Evolutionary conservation across 2,329 filamentous ascomycete genomes (phyloP).

Genomic region (Diaporthe australafricana): DNA sequence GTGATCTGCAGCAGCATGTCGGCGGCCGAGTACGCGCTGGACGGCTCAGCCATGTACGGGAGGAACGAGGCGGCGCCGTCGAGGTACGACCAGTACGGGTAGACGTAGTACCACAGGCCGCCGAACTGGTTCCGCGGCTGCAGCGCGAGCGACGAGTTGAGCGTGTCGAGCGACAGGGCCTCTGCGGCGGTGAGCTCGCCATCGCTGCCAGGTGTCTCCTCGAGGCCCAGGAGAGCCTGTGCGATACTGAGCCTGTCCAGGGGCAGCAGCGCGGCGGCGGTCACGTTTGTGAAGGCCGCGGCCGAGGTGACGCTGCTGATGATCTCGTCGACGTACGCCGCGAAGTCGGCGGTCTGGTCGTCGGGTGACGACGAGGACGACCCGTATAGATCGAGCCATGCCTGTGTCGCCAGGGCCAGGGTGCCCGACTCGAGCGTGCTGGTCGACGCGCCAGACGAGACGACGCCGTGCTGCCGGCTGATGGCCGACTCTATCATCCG

Average conservation of each 20-base stretch:
- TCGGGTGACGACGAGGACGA: neutral
- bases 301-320: conserved; percentile 53
- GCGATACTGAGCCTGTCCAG: conserved; percentile 36
- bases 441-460: conserved; percentile 32
- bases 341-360: neutral
- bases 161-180: conserved; percentile 15
- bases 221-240: conserved; percentile 18
- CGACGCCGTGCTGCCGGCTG: conserved; percentile 32
- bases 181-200: conserved; percentile 10
- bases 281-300: conserved; percentile 47
- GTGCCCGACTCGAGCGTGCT: conserved; percentile 35
- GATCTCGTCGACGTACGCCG: conserved; percentile 46
- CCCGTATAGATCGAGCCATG: conserved; percentile 31
- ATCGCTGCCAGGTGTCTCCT: neutral
- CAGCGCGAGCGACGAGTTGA: conserved; percentile 32
- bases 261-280: conserved; percentile 20
- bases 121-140: conserved; percentile 36
- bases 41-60: conserved; percentile 59
- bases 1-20: conserved; percentile 59
- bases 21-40: conserved; percentile 56
- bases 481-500: conserved; percentile 36
- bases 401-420: conserved; percentile 31
- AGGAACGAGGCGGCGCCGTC: conserved; percentile 38
- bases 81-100: conserved; percentile 39
- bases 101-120: conserved; percentile 38